These are phyloP conservation scores for Hypoxylon fuscum DNA, from an alignment of 495 filamentous ascomycete species.

Conservation along the genomic window DNA sequence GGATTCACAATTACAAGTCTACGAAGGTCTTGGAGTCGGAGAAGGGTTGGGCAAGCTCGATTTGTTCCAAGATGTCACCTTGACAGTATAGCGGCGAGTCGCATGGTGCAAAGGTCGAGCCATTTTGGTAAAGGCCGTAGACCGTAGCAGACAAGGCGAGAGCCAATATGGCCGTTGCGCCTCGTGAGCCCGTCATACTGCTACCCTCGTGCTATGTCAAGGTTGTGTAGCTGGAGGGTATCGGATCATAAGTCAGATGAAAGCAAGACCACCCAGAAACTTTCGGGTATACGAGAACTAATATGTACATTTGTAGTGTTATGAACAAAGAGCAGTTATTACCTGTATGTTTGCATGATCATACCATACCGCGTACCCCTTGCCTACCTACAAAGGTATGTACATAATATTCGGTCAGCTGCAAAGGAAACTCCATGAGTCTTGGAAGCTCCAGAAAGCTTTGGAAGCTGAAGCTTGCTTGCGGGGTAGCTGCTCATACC, in stretches of 20 bases:
- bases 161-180: slow-evolving; percentile 36
- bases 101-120: slow-evolving; percentile 56
- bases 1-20: slow-evolving; percentile 54
- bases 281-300: not conserved
- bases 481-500: slow-evolving; percentile 20
- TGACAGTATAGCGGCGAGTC: slow-evolving; percentile 61
- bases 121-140: slow-evolving; percentile 55
- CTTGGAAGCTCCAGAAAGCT: slow-evolving; percentile 2
- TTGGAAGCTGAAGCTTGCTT: slow-evolving; percentile 18
- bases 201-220: slow-evolving; percentile 16
- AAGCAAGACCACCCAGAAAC: not conserved
- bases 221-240: not conserved
- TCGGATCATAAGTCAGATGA: not conserved
- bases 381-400: slow-evolving; percentile 1
- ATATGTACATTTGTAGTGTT: not conserved
- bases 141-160: slow-evolving; percentile 30
- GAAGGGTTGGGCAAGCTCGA: slow-evolving; percentile 59
- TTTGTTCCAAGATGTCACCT: slow-evolving; percentile 56
- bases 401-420: not conserved
- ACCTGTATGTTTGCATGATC: not conserved
- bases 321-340: not conserved
- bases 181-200: slow-evolving; percentile 25
- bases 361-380: not conserved
- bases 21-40: slow-evolving; percentile 63
- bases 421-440: not conserved